A percentile compares a stretch with the other conserved stretches of the same genome.
These are phyloP conservation scores for Kalanchoe fedtschenkoi DNA, from an alignment of 164 flowering plant species.

Conservation along the genomic window DNA sequence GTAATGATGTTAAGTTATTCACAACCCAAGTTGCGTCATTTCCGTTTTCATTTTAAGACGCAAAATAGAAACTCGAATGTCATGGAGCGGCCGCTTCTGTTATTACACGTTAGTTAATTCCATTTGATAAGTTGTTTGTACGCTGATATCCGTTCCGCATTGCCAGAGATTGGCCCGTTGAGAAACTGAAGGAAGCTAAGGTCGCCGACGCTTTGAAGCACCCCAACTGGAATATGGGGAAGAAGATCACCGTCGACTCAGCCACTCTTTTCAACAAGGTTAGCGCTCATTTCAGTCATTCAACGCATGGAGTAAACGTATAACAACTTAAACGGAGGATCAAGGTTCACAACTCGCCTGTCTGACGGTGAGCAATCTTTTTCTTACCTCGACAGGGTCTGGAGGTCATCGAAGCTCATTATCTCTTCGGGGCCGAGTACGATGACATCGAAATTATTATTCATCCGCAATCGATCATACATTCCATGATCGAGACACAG, in stretches of 20 bases:
- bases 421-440: conserved; percentile 87
- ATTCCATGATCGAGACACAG: conserved; percentile 98
- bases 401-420: conserved; percentile 99
- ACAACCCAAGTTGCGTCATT: too few species aligned
- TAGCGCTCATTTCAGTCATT: neutral
- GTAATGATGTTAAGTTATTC: conserved; percentile 21
- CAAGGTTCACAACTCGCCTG: neutral
- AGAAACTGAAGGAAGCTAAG: conserved; percentile 83
- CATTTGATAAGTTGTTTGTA: too few species aligned
- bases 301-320: neutral
- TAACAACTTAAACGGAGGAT: neutral
- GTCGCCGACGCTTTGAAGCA: conserved; percentile 98
- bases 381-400: conserved; percentile 51
- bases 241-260: conserved; percentile 94
- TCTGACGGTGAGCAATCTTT: neutral
- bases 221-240: conserved; percentile 98
- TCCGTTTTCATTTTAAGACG: too few species aligned
- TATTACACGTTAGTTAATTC: too few species aligned
- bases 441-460: conserved; percentile 88
- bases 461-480: conserved; percentile 95
- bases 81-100: too few species aligned
- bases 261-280: conserved; percentile 99
- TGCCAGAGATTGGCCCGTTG: conserved; percentile 91
- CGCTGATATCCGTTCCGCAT: too few species aligned
- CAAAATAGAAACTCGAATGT: too few species aligned